These are phyloP conservation scores for Yarrowia phangngaensis DNA, from an alignment of 805 yeast genomes.

Conservation along the genomic window DNA sequence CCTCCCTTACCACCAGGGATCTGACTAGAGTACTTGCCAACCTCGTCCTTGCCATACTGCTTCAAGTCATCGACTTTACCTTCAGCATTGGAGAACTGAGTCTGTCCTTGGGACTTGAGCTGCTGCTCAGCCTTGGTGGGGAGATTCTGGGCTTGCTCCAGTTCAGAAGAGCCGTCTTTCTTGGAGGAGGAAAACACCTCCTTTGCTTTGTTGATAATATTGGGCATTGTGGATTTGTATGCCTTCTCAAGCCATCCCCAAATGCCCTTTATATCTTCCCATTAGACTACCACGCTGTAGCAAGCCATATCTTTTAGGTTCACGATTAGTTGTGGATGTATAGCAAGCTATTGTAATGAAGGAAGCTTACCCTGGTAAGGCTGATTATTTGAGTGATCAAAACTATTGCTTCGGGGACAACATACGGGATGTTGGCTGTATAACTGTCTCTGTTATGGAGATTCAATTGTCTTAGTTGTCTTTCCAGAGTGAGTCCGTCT, in stretches of 20 bases:
- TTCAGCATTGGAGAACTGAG: constrained; percentile 12
- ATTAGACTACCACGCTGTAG: too few relatives aligned
- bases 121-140: constrained; percentile 7
- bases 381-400: too few relatives aligned
- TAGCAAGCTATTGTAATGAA: too few relatives aligned
- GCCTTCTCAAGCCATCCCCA: background rate
- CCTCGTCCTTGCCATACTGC: constrained; percentile 12
- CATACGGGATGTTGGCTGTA: too few relatives aligned
- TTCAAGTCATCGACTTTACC: background rate
- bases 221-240: constrained; percentile 24
- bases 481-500: too few relatives aligned
- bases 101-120: constrained; percentile 5
- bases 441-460: too few relatives aligned
- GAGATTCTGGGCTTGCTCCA: constrained; percentile 6
- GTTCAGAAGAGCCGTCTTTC: constrained; percentile 7
- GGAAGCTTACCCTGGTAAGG: too few relatives aligned
- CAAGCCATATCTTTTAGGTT: too few relatives aligned
- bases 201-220: constrained; percentile 26
- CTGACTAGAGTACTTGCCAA: constrained; percentile 16
- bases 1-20: constrained; percentile 10
- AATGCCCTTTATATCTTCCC: constrained; percentile 5
- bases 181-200: constrained; percentile 23
- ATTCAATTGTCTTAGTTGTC: too few relatives aligned
- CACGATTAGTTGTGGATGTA: too few relatives aligned
- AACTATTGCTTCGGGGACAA: too few relatives aligned